These are phyloP conservation scores for Hypoxylon sp. DNA, from an alignment of 2,329 filamentous ascomycete genomes.

Conservation along the genomic window DNA sequence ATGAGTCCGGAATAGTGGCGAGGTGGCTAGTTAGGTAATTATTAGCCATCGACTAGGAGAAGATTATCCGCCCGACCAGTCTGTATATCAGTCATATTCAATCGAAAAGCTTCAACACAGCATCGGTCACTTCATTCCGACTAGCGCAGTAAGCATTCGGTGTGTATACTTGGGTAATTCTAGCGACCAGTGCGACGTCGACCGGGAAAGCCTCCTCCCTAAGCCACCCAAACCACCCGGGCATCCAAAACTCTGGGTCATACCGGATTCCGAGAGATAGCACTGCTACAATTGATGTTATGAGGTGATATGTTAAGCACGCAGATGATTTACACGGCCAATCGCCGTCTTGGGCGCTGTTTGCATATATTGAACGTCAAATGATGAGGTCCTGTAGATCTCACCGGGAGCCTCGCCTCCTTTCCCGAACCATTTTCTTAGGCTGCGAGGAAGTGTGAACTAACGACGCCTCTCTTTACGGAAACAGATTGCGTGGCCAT, in stretches of 20 bases:
- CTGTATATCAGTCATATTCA: not conserved
- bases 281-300: slow-evolving; percentile 11
- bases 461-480: slow-evolving; percentile 8
- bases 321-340: slow-evolving; percentile 21
- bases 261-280: not conserved
- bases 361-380: slow-evolving; percentile 31
- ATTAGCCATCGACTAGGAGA: not conserved
- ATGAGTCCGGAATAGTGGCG: not conserved
- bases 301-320: slow-evolving; percentile 2
- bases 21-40: slow-evolving; percentile 5
- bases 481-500: not conserved
- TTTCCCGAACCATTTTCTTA: not conserved
- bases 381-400: slow-evolving; percentile 27
- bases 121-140: slow-evolving; percentile 24
- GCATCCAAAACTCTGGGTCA: not conserved
- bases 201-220: not conserved
- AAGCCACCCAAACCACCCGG: not conserved
- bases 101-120: slow-evolving; percentile 9
- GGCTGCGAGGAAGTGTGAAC: slow-evolving; percentile 20
- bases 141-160: not conserved
- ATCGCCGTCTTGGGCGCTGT: slow-evolving; percentile 14
- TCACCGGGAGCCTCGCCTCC: slow-evolving; percentile 22
- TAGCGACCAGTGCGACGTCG: not conserved
- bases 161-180: not conserved
- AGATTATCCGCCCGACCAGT: slow-evolving; percentile 3